Conservation (phyloP, 176 grass and related monocot genomes). For the Carex scoparia region DNA sequence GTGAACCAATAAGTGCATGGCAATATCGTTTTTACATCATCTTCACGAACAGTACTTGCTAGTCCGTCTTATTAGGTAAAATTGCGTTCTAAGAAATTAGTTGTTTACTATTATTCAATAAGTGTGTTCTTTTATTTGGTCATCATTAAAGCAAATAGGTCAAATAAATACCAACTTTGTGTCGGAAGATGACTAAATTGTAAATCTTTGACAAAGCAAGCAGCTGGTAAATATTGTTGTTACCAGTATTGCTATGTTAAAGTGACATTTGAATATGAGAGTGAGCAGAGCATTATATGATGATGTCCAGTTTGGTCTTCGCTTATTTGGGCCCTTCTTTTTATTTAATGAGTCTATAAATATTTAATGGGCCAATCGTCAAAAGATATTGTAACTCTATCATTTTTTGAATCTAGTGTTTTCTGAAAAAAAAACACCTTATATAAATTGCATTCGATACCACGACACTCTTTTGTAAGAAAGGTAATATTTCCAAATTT, state of each 20-base stretch:
- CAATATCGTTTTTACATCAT: too few species aligned
- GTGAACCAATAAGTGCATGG: neutral
- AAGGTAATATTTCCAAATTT: neutral
- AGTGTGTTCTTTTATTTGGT: constrained; percentile 15
- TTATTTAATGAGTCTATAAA: too few species aligned
- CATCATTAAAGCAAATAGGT: constrained; percentile 98
- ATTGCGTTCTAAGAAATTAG: too few species aligned
- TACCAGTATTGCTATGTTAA: constrained; percentile 28
- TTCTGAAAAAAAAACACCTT: neutral
- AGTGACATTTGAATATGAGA: constrained; percentile 24
- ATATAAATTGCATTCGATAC: neutral
- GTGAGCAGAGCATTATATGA: constrained; percentile 1
- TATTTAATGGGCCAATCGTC: too few species aligned
- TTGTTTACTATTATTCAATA: neutral
- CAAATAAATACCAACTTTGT: constrained; percentile 63
- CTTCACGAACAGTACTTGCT: neutral
- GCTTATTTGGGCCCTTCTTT: too few species aligned
- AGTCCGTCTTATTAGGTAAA: neutral
- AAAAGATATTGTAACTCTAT: too few species aligned
- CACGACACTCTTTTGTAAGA: neutral
- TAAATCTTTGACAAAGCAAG: constrained; percentile 3
- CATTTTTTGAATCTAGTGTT: neutral
- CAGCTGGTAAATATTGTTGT: neutral
- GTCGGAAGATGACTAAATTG: constrained; percentile 92
- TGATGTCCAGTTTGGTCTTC: too few species aligned